Evolutionary conservation across 2,329 filamentous ascomycete genomes (phyloP).

Genomic region (Sporothrix luriei): DNA sequence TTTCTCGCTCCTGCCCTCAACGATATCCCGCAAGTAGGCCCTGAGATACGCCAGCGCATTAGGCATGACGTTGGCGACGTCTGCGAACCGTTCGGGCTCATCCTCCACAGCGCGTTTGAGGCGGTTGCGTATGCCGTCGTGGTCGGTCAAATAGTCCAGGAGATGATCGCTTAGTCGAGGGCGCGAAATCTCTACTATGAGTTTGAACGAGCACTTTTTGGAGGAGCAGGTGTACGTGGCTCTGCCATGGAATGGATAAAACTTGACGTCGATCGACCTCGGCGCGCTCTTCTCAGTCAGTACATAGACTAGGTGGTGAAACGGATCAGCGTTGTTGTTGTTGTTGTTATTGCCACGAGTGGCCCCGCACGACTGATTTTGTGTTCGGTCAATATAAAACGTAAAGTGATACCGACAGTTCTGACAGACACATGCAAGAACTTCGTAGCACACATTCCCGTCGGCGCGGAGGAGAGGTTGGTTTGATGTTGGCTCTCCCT

Average conservation of each 20-base stretch:
- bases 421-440: conserved; percentile 42
- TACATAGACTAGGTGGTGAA: conserved; percentile 39
- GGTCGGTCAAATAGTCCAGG: conserved; percentile 51
- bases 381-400: conserved; percentile 38
- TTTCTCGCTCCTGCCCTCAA: conserved; percentile 45
- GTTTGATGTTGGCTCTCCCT: background rate
- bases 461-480: conserved; percentile 30
- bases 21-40: conserved; percentile 56
- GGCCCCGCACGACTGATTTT: conserved; percentile 32
- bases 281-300: conserved; percentile 9
- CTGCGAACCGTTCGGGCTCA: conserved; percentile 54
- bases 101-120: conserved; percentile 46
- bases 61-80: conserved; percentile 47
- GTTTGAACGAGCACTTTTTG: conserved; percentile 46
- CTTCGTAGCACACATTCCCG: conserved; percentile 31
- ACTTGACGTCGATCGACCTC: conserved; percentile 40
- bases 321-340: conserved; percentile 32
- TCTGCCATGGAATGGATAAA: conserved; percentile 46
- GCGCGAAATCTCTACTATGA: conserved; percentile 54
- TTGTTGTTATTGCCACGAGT: conserved; percentile 30
- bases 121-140: conserved; percentile 48
- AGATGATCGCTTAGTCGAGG: conserved; percentile 52
- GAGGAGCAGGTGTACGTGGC: conserved; percentile 50
- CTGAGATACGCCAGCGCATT: conserved; percentile 52
- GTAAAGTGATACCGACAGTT: conserved; percentile 44